phyloP scores from a whole-genome alignment of 176 grass and related monocot genomes.

The Saccharum spontaneum region DNA sequence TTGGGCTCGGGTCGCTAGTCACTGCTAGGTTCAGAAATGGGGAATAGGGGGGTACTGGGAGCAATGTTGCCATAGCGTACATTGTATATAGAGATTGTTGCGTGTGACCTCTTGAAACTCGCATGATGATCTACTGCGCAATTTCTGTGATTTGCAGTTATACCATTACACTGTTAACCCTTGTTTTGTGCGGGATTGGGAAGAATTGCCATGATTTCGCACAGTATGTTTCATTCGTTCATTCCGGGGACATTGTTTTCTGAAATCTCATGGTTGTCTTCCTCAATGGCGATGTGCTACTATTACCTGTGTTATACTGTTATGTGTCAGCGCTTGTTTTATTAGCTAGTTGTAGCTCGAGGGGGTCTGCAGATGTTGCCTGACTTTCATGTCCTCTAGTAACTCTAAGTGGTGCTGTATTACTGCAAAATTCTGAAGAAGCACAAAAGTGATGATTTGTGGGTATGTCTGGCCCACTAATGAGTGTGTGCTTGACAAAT shows the following conservation, averaged over 20 bases:
- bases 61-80: not conserved
- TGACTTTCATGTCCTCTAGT: not conserved
- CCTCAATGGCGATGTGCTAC: not conserved
- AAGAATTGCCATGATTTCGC: not conserved
- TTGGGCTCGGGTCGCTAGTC: not conserved
- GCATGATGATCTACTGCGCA: not conserved
- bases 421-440: not conserved
- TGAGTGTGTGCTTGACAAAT: not conserved
- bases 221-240: not conserved
- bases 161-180: not conserved
- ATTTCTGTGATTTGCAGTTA: not conserved
- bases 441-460: not conserved
- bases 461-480: not conserved
- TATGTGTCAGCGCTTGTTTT: not conserved
- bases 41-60: not conserved
- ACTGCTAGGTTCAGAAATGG: not conserved
- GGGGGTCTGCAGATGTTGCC: not conserved
- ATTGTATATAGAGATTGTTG: not conserved
- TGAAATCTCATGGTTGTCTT: not conserved
- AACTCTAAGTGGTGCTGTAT: not conserved
- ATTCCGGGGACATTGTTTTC: not conserved
- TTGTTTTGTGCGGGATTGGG: not conserved
- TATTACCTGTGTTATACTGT: not conserved
- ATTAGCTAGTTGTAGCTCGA: not conserved
- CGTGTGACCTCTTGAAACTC: not conserved